Evolutionary conservation across 352 stramenopile genomes (phyloP), one percentile per base, ranked within the genome.

Genomic region (Halophytophthora batemanensis): DNA sequence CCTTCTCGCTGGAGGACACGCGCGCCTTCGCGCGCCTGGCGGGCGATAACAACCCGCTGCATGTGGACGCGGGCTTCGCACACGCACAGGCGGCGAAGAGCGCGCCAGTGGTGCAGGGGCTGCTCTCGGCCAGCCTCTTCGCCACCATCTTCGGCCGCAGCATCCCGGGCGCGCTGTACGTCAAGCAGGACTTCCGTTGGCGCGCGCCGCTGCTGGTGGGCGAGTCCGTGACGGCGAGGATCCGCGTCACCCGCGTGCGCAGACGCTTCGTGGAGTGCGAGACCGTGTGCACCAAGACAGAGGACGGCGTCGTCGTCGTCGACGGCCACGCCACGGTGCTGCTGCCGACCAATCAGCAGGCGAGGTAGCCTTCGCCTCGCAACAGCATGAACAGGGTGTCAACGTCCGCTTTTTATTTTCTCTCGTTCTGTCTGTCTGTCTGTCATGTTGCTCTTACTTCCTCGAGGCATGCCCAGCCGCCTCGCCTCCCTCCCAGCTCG

Each of bases 121-220:
- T 92, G 48, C 72, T 93, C 18, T 87, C 65, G 21, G 74, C 77
- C 31, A 86, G 78, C 53, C 77, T 93, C 17, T 92, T 93, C 48
- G 81, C 83, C 23, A 89, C 83, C 21, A 89, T 93, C 56, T 92
- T 93, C 45, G 83, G 81, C 21, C 64, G 65, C 19, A 74, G 71
- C 22, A 72, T 92, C 49, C 83, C 83, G 0, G 83, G 83, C 18
- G 71, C 78, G 13, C 64, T 93, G 28, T 93, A 93, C 64, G 62
- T 90, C 18, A 76, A 74, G 37, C 83, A 93, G 62, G 57, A 74
- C 48, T 59, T 93, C 34, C 74, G 77, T 41, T 93, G 81, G 70
- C 71, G 73, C 25, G 40, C 64, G 14, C 76, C 79, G 45, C 64
- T 93, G 56, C 66, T 84, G 5, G 75, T 91, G 13, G 66, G 78